A percentile compares a stretch with the other conserved stretches of the same genome.
phyloP scores from a whole-genome alignment of 1,284 basidiomycete genomes.

The Pascua guehoae region DNA sequence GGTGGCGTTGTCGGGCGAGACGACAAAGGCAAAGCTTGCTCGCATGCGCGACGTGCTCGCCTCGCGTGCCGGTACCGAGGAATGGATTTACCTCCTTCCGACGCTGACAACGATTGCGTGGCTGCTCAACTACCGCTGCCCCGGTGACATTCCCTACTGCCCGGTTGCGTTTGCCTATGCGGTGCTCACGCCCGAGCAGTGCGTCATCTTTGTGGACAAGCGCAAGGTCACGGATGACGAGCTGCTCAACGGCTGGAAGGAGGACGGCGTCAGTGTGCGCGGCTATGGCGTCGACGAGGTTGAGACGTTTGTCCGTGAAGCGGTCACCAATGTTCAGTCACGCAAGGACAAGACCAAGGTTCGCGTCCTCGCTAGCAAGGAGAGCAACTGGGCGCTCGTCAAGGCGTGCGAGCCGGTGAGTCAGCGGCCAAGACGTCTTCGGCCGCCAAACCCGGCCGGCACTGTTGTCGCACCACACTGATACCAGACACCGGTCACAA shows the following conservation, averaged over 20 bases:
- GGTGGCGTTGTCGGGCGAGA: slow-evolving; percentile 65
- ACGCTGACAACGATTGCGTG: slow-evolving; percentile 59
- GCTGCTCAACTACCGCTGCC: slow-evolving; percentile 74
- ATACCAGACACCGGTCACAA: slow-evolving; percentile 30
- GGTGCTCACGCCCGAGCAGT: slow-evolving; percentile 61
- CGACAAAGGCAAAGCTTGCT: slow-evolving; percentile 33
- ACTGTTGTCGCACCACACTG: not conserved
- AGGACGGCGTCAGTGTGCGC: slow-evolving; percentile 59
- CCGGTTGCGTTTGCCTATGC: slow-evolving; percentile 83
- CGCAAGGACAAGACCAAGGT: slow-evolving; percentile 17
- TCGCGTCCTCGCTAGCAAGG: slow-evolving; percentile 31
- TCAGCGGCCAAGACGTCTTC: not conserved
- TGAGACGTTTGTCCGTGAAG: slow-evolving; percentile 53
- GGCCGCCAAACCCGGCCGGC: too few relatives aligned
- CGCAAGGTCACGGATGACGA: slow-evolving; percentile 36
- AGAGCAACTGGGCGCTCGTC: slow-evolving; percentile 44
- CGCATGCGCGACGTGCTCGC: slow-evolving; percentile 36
- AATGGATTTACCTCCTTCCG: slow-evolving; percentile 49
- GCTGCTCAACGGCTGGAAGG: slow-evolving; percentile 36
- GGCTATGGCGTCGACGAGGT: slow-evolving; percentile 67
- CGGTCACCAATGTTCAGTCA: slow-evolving; percentile 7
- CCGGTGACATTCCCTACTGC: slow-evolving; percentile 72
- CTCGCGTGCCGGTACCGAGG: slow-evolving; percentile 28
- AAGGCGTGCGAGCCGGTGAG: slow-evolving; percentile 32
- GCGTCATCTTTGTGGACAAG: slow-evolving; percentile 41